Evolutionary conservation across 2,329 filamentous ascomycete genomes (phyloP), one percentile per base, ranked within the genome.

Genomic region (Colletotrichum ledebouriae): DNA sequence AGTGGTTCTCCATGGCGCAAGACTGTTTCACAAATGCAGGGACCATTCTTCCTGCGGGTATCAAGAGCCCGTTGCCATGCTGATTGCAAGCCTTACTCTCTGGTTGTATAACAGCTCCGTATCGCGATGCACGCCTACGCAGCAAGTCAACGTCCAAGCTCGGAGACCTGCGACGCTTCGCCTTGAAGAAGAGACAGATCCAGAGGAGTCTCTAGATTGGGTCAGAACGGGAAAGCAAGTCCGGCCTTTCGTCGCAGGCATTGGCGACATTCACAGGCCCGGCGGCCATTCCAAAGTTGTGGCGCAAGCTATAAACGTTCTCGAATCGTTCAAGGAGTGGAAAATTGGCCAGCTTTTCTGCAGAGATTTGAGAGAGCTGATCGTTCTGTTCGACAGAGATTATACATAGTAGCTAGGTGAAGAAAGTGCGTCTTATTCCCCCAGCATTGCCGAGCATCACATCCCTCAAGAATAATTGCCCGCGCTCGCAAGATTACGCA

Each of bases 51-150:
- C 49, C 9, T 52, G 49, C 3, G 56, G 56, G 0, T 59, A 59
- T 12, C 56, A 59, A 1, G 56, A 59, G 15, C 56, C 56, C 20
- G 22, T 15, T 13, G 56, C 56, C 4, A 42, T 34, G 39, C 17
- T 59, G 3, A 29, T 59, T 2, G 39, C 56, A 2, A 46, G 22
- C 6, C 41, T 59, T 1, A 17, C 39, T 59, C 56, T 59, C 2
- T 59, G 39, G 56, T 20, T 46, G 41, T 59, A 59, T 25, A 59
- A 52, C 49, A 52, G 22, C 25, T 52, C 49, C 1, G 15, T 52
- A 25, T 33, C 47, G 4, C 4, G 6, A 9, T n/a, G 6, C 7
- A 34, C 33, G 39, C 2, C 12, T 12, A 33, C 7, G 49, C 13
- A 17, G 9, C 2, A 15, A 11, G 29, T n/a, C 3, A 17, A 25